These are phyloP conservation scores for Fonsecaea multimorphosa DNA, from an alignment of 2,329 filamentous ascomycete species.

Conservation along the genomic window DNA sequence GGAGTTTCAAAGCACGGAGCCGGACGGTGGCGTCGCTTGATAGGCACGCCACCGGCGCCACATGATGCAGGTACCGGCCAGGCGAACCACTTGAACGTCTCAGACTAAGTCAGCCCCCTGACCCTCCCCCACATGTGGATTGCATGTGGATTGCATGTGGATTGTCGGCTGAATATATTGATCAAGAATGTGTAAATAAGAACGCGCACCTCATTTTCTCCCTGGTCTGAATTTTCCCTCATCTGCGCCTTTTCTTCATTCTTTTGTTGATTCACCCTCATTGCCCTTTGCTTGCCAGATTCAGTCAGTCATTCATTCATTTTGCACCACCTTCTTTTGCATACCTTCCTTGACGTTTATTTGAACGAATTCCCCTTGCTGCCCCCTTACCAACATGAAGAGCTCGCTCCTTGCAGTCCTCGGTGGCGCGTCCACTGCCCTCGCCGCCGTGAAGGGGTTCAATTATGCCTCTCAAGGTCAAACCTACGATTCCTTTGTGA, in stretches of 20 bases:
- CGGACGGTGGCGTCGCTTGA: background rate
- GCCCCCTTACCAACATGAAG: constrained; percentile 42
- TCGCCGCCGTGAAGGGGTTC: constrained; percentile 40
- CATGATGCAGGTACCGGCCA: background rate
- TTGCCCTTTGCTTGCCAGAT: background rate
- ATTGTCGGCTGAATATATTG: background rate
- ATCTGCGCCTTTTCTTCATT: background rate
- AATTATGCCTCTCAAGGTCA: constrained; percentile 42
- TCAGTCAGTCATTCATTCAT: constrained; percentile 2
- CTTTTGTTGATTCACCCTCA: background rate
- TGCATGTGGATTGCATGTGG: no score
- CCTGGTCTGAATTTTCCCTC: background rate
- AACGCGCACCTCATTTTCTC: background rate
- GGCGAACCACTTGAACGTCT: background rate
- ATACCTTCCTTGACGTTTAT: background rate
- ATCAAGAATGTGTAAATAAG: background rate
- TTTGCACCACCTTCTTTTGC: background rate
- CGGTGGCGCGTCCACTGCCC: constrained; percentile 40
- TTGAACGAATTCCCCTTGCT: background rate
- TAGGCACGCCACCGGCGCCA: background rate
- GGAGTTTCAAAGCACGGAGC: constrained; percentile 54
- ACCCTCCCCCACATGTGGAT: background rate
- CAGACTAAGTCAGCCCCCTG: constrained; percentile 3
- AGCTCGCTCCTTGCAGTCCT: constrained; percentile 44
- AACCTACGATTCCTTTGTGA: constrained; percentile 40